phyloP scores from a whole-genome alignment of 306 rosid genomes.

The Adenanthera pavonina region DNA sequence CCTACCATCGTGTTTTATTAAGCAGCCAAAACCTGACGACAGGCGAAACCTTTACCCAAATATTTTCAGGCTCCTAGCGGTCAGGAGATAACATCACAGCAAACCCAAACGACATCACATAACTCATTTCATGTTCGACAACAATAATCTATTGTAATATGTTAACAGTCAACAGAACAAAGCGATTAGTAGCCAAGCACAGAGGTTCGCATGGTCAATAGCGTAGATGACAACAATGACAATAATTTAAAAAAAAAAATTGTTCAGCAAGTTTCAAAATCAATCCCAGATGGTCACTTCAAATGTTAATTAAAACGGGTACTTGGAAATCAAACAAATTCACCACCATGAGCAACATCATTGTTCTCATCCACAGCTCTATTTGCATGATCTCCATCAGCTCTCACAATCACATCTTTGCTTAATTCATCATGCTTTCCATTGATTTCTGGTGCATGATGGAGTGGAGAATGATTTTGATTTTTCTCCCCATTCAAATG shows the following conservation, averaged over 20 bases:
- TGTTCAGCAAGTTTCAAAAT: conserved; percentile 3
- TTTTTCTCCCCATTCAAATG: conserved; percentile 46
- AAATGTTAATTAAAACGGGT: not conserved
- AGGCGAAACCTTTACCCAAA: not conserved
- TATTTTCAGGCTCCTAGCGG: not conserved
- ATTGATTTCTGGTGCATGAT: conserved; percentile 31
- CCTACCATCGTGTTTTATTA: too few relatives aligned
- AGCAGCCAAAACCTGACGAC: too few relatives aligned
- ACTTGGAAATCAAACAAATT: conserved; percentile 36
- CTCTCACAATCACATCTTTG: conserved; percentile 28
- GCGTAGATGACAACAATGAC: not conserved
- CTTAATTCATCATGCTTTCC: conserved; percentile 34
- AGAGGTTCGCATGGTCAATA: not conserved
- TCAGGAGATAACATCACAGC: not conserved
- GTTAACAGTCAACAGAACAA: not conserved
- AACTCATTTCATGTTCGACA: not conserved
- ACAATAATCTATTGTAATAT: not conserved
- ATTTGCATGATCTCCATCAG: conserved; percentile 32
- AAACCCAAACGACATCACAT: not conserved
- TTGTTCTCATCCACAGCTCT: conserved; percentile 29
- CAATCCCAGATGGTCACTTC: not conserved
- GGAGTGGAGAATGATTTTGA: conserved; percentile 24
- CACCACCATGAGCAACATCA: conserved; percentile 8
- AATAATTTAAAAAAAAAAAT: not conserved
- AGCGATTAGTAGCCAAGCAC: not conserved